These are phyloP conservation scores for Phytophthora fragariae DNA, from an alignment of 352 stramenopile species.

Conservation along the genomic window DNA sequence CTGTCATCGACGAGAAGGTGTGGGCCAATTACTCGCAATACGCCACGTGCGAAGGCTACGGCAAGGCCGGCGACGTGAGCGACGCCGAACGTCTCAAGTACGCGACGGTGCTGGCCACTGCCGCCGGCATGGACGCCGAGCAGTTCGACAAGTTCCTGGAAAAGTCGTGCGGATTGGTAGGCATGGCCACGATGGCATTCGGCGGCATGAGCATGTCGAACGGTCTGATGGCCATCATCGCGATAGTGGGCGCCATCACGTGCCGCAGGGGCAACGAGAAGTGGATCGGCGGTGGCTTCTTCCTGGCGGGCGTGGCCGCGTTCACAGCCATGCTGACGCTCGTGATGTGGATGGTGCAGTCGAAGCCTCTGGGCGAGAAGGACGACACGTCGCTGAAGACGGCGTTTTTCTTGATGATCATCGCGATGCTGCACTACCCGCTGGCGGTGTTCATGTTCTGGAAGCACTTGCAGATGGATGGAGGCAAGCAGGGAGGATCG, in stretches of 20 bases:
- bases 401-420: slow-evolving; percentile 70
- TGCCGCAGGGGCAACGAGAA: slow-evolving; percentile 41
- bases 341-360: slow-evolving; percentile 59
- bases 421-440: slow-evolving; percentile 66
- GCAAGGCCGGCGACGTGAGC: slow-evolving; percentile 37
- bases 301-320: slow-evolving; percentile 20
- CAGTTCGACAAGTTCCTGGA: slow-evolving; percentile 69
- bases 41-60: slow-evolving; percentile 60
- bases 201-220: slow-evolving; percentile 47
- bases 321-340: slow-evolving; percentile 32
- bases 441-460: slow-evolving; percentile 43
- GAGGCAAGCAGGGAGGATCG: slow-evolving; percentile 15
- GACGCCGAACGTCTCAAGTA: slow-evolving; percentile 41
- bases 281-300: slow-evolving; percentile 28
- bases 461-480: slow-evolving; percentile 32
- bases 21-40: slow-evolving; percentile 53
- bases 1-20: slow-evolving; percentile 36
- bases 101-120: slow-evolving; percentile 41
- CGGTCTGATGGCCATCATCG: slow-evolving; percentile 55
- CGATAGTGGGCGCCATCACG: slow-evolving; percentile 62
- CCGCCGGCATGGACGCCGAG: slow-evolving; percentile 49
- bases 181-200: slow-evolving; percentile 24
- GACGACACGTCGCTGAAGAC: slow-evolving; percentile 62
- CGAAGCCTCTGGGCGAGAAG: slow-evolving; percentile 54
- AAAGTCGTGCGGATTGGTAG: slow-evolving; percentile 4